Percentiles rank a stretch among this genome's conserved stretches.
These are phyloP conservation scores for Achaetomium macrosporum DNA, from an alignment of 2,329 filamentous ascomycete genomes.

Conservation along the genomic window DNA sequence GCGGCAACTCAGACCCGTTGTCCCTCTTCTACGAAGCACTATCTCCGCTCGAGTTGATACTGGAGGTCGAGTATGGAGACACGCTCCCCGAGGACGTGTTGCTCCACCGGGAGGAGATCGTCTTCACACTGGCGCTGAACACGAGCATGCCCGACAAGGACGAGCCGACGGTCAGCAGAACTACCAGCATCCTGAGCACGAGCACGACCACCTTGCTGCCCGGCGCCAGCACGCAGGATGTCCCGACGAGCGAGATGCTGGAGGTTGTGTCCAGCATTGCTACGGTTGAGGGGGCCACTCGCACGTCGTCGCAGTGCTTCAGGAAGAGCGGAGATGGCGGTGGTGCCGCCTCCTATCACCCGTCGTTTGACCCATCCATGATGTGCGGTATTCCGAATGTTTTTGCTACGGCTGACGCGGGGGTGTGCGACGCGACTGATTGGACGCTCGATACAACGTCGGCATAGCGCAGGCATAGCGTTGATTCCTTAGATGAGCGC, in stretches of 20 bases:
- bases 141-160: constrained; percentile 14
- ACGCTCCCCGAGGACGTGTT: neutral
- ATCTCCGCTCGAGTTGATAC: constrained; percentile 11
- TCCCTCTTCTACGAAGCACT: constrained; percentile 11
- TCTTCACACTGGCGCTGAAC: constrained; percentile 13
- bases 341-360: neutral
- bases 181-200: constrained; percentile 4
- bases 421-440: too few relatives aligned
- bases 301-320: neutral
- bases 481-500: too few relatives aligned
- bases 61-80: constrained; percentile 13
- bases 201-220: neutral
- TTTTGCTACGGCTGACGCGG: too few relatives aligned
- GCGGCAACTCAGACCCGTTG: constrained; percentile 8
- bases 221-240: neutral
- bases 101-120: constrained; percentile 6
- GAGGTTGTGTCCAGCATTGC: neutral
- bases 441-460: too few relatives aligned
- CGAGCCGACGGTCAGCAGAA: neutral
- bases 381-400: neutral
- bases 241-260: constrained; percentile 10
- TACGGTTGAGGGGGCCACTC: neutral
- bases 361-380: neutral
- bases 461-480: too few relatives aligned
- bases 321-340: neutral